phyloP scores from a whole-genome alignment of 1,284 basidiomycete species.

The Anthracocystis setariae region DNA sequence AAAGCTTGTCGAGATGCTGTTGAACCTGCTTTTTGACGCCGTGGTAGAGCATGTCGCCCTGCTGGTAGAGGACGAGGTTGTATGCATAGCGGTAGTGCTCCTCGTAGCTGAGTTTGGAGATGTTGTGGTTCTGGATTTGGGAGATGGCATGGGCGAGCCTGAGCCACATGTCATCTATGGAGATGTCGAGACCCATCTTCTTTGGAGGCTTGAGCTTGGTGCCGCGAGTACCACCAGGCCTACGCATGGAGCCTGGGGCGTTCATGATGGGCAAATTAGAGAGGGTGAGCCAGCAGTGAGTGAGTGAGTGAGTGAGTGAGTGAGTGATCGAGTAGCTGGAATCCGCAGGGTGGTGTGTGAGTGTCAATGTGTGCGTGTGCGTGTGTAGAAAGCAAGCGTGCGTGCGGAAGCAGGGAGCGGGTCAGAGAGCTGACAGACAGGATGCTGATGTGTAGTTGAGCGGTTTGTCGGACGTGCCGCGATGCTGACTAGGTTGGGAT shows the following conservation, averaged over 20 bases:
- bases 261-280: constrained; percentile 19
- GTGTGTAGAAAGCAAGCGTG: not conserved
- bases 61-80: constrained; percentile 71
- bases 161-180: constrained; percentile 72
- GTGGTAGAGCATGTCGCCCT: constrained; percentile 87
- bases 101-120: constrained; percentile 91
- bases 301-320: not conserved
- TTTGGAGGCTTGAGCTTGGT: constrained; percentile 50
- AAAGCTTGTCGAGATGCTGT: constrained; percentile 84
- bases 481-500: too few relatives aligned
- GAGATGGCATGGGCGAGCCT: constrained; percentile 83
- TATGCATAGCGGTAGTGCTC: constrained; percentile 78
- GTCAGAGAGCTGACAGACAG: not conserved
- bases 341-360: too few relatives aligned
- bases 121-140: constrained; percentile 95
- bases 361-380: not conserved
- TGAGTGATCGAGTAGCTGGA: too few relatives aligned
- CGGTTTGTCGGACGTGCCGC: too few relatives aligned
- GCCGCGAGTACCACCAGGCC: constrained; percentile 40
- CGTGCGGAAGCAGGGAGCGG: not conserved
- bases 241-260: constrained; percentile 46
- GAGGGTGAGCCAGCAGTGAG: constrained; percentile 1
- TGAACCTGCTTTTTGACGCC: constrained; percentile 83
- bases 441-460: too few relatives aligned
- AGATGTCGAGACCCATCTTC: constrained; percentile 60